These are phyloP conservation scores for Phylloporus arenicola DNA, from an alignment of 768 basidiomycete species.

Conservation along the genomic window DNA sequence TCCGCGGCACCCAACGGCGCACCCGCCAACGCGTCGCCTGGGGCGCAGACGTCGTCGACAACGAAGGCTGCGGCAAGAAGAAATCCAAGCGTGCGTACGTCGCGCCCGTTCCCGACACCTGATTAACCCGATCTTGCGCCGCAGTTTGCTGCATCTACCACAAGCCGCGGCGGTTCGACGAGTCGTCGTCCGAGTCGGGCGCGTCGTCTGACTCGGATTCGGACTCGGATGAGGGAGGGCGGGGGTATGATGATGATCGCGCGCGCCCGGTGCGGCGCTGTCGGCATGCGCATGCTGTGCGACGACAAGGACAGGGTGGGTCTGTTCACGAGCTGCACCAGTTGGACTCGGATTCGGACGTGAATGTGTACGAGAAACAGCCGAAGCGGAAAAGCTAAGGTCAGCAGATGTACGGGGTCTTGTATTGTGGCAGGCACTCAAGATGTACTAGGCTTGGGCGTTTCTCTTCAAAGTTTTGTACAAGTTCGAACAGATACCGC, in stretches of 20 bases:
- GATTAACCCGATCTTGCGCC: not conserved
- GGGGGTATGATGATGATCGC: slow-evolving; percentile 1
- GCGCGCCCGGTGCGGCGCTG: slow-evolving; percentile 9
- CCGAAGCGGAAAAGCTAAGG: slow-evolving; percentile 21
- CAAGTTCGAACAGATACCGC: not conserved
- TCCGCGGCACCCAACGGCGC: slow-evolving; percentile 49
- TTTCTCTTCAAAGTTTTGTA: not conserved
- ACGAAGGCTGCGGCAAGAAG: slow-evolving; percentile 85
- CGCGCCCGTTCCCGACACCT: not conserved
- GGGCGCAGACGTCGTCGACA: slow-evolving; percentile 84
- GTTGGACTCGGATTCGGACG: slow-evolving; percentile 21
- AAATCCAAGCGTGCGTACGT: slow-evolving; percentile 83
- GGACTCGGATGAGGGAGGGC: not conserved
- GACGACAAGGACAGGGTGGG: slow-evolving; percentile 6
- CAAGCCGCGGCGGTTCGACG: slow-evolving; percentile 72
- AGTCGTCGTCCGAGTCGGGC: slow-evolving; percentile 68
- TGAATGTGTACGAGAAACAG: slow-evolving; percentile 50
- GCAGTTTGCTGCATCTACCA: slow-evolving; percentile 95
- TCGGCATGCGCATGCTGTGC: slow-evolving; percentile 1
- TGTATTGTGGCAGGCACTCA: not conserved
- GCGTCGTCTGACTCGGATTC: slow-evolving; percentile 40
- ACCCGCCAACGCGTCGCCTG: slow-evolving; percentile 65
- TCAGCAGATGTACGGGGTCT: not conserved
- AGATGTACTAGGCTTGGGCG: not conserved
- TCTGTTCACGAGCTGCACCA: slow-evolving; percentile 17